Conservation (phyloP, 805 yeast genomes). For the Cyberlindnera petersonii region DNA sequence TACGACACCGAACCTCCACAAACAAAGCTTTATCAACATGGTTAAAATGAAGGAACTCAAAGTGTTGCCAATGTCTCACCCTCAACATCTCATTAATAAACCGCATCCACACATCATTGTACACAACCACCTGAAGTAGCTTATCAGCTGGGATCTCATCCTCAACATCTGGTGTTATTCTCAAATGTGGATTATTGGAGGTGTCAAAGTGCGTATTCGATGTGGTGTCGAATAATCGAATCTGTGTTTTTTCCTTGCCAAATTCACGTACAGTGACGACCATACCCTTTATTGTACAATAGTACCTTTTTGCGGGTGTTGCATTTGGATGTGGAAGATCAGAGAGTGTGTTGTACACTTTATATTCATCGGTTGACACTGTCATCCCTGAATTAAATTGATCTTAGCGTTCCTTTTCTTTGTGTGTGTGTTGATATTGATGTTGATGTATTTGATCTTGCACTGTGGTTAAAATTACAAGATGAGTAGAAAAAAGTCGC, state of each 20-base stretch:
- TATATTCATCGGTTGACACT: neutral
- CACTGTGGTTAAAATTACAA: no score
- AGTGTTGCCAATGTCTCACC: neutral
- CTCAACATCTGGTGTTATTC: neutral
- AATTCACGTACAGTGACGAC: neutral
- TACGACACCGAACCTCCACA: slow-evolving; percentile 6
- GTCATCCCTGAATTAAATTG: no score
- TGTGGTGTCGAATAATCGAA: slow-evolving; percentile 3
- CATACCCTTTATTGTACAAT: slow-evolving; percentile 1
- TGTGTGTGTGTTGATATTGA: no score
- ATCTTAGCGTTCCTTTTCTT: no score
- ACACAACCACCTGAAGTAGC: slow-evolving; percentile 1
- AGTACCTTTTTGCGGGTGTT: neutral
- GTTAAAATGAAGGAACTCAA: neutral
- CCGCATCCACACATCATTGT: slow-evolving; percentile 2
- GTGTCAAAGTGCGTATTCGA: neutral
- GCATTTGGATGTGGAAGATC: slow-evolving; percentile 1
- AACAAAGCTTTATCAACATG: slow-evolving; percentile 2
- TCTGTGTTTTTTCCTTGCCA: neutral
- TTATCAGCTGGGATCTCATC: slow-evolving; percentile 1
- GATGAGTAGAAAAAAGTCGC: no score
- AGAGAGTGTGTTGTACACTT: neutral
- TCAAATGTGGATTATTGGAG: neutral
- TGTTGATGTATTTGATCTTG: no score
- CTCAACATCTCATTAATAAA: neutral